Conservation (phyloP, 441 rosid genomes). For the Viola pubescens region DNA sequence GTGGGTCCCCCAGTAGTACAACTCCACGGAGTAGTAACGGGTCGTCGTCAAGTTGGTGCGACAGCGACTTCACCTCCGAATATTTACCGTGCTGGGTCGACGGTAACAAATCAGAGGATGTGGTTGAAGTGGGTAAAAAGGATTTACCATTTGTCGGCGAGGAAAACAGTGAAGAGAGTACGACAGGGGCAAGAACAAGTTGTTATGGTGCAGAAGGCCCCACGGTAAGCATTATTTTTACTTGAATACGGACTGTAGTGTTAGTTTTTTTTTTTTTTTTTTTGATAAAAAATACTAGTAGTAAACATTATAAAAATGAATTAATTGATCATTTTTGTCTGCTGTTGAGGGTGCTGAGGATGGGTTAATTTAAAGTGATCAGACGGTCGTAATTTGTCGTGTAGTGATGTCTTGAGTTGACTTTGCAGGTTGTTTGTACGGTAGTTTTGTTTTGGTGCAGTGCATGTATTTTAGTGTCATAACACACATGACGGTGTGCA, state of each 20-base stretch:
- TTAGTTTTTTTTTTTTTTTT: not conserved
- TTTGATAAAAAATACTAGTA: too few relatives aligned
- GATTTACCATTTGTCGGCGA: constrained; percentile 50
- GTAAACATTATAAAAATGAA: not conserved
- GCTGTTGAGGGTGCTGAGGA: too few relatives aligned
- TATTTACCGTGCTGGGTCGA: constrained; percentile 36
- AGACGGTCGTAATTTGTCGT: constrained; percentile 17
- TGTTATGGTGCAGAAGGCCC: constrained; percentile 33
- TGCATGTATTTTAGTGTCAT: not conserved
- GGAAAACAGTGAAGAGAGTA: constrained; percentile 22
- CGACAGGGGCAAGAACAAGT: constrained; percentile 18
- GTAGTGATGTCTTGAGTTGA: constrained; percentile 23
- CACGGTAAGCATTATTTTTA: constrained; percentile 32
- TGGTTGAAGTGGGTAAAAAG: constrained; percentile 22
- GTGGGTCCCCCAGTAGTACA: constrained; percentile 24
- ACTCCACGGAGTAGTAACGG: constrained; percentile 32
- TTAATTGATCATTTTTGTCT: too few relatives aligned
- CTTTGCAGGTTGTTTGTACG: constrained; percentile 10
- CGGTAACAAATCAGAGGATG: constrained; percentile 20
- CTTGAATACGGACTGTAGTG: not conserved
- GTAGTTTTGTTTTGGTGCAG: not conserved
- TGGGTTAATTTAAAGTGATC: not conserved
- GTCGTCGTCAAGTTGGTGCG: constrained; percentile 64
- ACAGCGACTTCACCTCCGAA: constrained; percentile 62
- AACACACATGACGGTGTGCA: too few relatives aligned